Evolutionary conservation across 306 rosid genomes (phyloP), one percentile per base, ranked within the genome.

Genomic region (Dryas alaskensis): DNA sequence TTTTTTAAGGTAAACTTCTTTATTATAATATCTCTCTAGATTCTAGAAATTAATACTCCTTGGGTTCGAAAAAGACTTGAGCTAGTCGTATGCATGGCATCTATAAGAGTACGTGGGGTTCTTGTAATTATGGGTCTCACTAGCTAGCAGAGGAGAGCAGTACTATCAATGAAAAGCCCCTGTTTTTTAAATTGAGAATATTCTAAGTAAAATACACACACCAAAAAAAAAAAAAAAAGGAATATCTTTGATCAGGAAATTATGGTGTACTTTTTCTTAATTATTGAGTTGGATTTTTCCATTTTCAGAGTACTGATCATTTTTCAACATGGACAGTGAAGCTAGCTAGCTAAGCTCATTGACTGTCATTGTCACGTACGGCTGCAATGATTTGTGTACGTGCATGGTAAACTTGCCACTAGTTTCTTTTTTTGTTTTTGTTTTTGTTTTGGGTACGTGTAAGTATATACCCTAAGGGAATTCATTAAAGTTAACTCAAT

Each of bases 231-330:
- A 31, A 31, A 31, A 31, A 31, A 31, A 31, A 31, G 37, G 37
- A 2, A 31, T 31, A 31, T 31, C 37, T 31, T 0, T 50, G 14
- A 12, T 50, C 54, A 10, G 5, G 54, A 10, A 50, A 6, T 45
- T 45, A 6, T 9, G 48, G 6, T 37, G 1, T 42, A 42, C 49
- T 42, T 62, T 22, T 62, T 12, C 22, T 40, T 5, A 16, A 62
- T 62, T 40, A 62, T 62, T 63, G 68, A 63, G 50, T 8, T n/a
- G 50, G 68, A 63, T 42, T 25, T 42, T 8, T n/a, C 14, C 49
- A 6, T 44, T 37, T 40, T 7, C 50, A 6, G 31, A 49, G 50
- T 16, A 44, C 31, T 42, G 17, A n/a, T 63, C 67, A 8, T 25
- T 42, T 49, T 42, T 49, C 68, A 40, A 40, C 37, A 31, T 31